A percentile compares a stretch with the other conserved stretches of the same genome.
Evolutionary conservation across 2,329 filamentous ascomycete genomes (phyloP).

Genomic region (Exserohilum turcica): DNA sequence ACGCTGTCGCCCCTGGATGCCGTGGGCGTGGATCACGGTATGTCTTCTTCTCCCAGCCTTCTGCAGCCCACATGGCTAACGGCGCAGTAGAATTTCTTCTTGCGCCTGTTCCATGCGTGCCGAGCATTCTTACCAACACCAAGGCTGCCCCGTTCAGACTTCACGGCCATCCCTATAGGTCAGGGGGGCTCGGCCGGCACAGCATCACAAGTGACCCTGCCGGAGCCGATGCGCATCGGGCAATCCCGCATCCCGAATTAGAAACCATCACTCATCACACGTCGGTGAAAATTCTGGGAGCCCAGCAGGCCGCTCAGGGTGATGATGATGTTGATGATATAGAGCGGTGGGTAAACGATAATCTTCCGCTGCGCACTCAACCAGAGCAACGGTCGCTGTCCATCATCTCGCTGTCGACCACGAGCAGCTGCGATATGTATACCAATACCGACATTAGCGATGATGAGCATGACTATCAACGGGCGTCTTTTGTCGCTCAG

Average conservation of each 20-base stretch:
- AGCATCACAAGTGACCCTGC: constrained; percentile 7
- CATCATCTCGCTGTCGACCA: constrained; percentile 34
- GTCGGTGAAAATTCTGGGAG: not conserved
- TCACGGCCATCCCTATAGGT: constrained; percentile 7
- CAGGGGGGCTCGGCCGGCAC: not conserved
- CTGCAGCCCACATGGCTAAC: constrained; percentile 11
- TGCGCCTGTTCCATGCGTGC: constrained; percentile 6
- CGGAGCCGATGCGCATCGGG: not conserved
- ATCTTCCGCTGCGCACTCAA: constrained; percentile 24
- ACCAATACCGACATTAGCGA: constrained; percentile 34
- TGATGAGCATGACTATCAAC: constrained; percentile 23
- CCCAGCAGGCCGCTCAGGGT: constrained; percentile 10
- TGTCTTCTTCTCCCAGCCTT: not conserved
- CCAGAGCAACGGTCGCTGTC: constrained; percentile 33
- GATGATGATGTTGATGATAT: constrained; percentile 29
- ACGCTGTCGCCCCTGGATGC: constrained; percentile 35
- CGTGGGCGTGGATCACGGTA: constrained; percentile 21
- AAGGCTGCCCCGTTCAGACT: constrained; percentile 14
- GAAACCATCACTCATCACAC: not conserved
- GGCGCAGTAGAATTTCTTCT: constrained; percentile 11
- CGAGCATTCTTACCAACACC: constrained; percentile 8
- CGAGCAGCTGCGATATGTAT: constrained; percentile 38
- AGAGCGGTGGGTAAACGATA: constrained; percentile 34
- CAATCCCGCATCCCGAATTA: not conserved
- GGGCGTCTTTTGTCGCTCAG: not conserved